Percentiles rank a stretch among this genome's conserved stretches.
These are phyloP conservation scores for Nitzschia inconspicua DNA, from an alignment of 108 stramenopile genomes.

Conservation along the genomic window DNA sequence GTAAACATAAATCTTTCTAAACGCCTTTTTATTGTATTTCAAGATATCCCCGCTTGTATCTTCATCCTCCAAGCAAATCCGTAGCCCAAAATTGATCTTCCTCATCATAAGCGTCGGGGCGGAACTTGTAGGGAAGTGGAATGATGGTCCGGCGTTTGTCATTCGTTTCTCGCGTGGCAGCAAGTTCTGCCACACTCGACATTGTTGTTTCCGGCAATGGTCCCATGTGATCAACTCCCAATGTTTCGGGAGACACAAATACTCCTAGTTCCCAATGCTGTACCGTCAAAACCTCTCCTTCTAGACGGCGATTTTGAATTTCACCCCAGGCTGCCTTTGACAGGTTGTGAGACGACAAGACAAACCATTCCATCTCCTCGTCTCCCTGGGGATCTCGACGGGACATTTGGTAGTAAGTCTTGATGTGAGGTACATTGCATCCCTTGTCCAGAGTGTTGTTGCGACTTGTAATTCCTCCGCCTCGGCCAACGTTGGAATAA, in stretches of 20 bases:
- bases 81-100: slow-evolving; percentile 41
- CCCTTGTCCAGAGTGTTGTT: slow-evolving; percentile 34
- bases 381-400: background rate
- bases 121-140: slow-evolving; percentile 37
- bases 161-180: background rate
- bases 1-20: too few species aligned
- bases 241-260: slow-evolving; percentile 48
- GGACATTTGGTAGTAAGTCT: slow-evolving; percentile 57
- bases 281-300: slow-evolving; percentile 39
- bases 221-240: slow-evolving; percentile 23
- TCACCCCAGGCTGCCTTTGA: slow-evolving; percentile 79
- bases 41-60: too few species aligned
- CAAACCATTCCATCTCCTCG: slow-evolving; percentile 52
- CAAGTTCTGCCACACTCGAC: background rate
- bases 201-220: background rate
- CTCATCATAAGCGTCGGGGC: slow-evolving; percentile 19
- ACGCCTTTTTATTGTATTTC: too few species aligned
- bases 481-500: slow-evolving; percentile 3
- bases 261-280: slow-evolving; percentile 76
- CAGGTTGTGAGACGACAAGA: slow-evolving; percentile 67
- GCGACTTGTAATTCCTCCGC: slow-evolving; percentile 5
- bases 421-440: slow-evolving; percentile 66
- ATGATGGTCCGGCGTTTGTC: background rate
- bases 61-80: too few species aligned
- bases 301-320: slow-evolving; percentile 30